Evolutionary conservation across 441 rosid genomes (phyloP).

Genomic region (Arabidopsis lyrata): DNA sequence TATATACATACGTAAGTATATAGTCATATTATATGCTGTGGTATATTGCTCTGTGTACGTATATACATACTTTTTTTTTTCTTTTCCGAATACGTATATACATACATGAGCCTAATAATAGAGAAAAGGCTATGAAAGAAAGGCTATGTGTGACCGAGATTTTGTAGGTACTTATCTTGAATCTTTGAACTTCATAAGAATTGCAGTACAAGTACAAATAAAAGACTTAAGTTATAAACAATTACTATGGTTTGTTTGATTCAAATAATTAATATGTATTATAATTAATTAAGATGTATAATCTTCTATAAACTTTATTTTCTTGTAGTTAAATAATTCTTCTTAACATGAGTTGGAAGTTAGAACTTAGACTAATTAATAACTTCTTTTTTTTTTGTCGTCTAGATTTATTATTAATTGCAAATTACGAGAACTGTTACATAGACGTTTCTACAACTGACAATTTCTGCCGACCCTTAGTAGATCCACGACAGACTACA

Average conservation of each 20-base stretch:
- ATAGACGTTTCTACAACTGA: no score
- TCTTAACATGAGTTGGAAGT: neutral
- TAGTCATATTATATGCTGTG: constrained; percentile 11
- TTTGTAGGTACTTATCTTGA: constrained; percentile 47
- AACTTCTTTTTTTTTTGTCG: neutral
- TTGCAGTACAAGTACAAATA: constrained; percentile 28
- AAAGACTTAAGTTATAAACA: constrained; percentile 15
- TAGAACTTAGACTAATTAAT: no score
- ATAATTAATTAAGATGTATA: neutral
- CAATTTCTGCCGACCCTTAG: no score
- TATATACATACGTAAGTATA: neutral
- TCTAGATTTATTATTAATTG: no score
- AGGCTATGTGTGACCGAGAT: constrained; percentile 46
- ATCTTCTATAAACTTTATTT: neutral
- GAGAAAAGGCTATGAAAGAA: constrained; percentile 47
- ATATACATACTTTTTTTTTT: constrained; percentile 25
- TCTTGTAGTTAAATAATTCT: neutral
- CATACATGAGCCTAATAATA: constrained; percentile 37
- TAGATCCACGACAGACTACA: no score
- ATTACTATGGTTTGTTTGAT: neutral
- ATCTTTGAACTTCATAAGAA: constrained; percentile 40
- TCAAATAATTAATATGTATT: neutral
- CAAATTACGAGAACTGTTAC: no score
- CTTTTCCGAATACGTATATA: constrained; percentile 15
- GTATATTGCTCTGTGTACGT: constrained; percentile 11